These are phyloP conservation scores for Aspergillus proliferans DNA, from an alignment of 2,329 filamentous ascomycete species.

Conservation along the genomic window DNA sequence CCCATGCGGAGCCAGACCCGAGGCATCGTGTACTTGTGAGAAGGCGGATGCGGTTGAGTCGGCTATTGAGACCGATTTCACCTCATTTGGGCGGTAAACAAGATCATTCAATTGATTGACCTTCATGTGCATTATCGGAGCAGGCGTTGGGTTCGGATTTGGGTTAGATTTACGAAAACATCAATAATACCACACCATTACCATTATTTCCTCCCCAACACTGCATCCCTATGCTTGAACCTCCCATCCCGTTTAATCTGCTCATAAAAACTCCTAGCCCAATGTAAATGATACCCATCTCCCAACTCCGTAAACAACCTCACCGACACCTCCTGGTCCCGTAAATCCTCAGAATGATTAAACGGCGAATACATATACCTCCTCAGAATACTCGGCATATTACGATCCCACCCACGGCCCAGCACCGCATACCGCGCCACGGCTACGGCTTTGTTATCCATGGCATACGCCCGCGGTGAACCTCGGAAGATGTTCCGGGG, in stretches of 20 bases:
- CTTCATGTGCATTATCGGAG: background rate
- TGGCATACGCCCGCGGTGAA: conserved; percentile 23
- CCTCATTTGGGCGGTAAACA: conserved; percentile 41
- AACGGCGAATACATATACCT: conserved; percentile 33
- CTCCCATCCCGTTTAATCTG: conserved; percentile 17
- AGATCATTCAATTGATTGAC: no score
- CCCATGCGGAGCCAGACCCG: conserved; percentile 66
- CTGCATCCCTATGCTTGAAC: conserved; percentile 20
- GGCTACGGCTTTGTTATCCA: conserved; percentile 22
- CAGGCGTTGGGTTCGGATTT: background rate
- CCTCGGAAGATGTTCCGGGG: conserved; percentile 33
- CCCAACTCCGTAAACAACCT: conserved; percentile 11
- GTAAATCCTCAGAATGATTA: conserved; percentile 30
- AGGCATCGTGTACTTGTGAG: conserved; percentile 73
- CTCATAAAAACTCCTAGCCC: conserved; percentile 14
- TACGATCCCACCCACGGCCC: conserved; percentile 21
- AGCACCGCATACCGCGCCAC: conserved; percentile 20
- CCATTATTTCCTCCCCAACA: conserved; percentile 13
- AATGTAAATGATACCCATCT: conserved; percentile 12
- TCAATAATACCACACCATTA: background rate
- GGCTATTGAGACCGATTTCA: conserved; percentile 77
- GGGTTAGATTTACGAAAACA: background rate
- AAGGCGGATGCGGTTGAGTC: conserved; percentile 44
- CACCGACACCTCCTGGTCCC: conserved; percentile 20
- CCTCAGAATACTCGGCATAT: conserved; percentile 15